Conservation (phyloP, 2,329 filamentous ascomycete species). For the Pseudogymnoascus sp. region DNA sequence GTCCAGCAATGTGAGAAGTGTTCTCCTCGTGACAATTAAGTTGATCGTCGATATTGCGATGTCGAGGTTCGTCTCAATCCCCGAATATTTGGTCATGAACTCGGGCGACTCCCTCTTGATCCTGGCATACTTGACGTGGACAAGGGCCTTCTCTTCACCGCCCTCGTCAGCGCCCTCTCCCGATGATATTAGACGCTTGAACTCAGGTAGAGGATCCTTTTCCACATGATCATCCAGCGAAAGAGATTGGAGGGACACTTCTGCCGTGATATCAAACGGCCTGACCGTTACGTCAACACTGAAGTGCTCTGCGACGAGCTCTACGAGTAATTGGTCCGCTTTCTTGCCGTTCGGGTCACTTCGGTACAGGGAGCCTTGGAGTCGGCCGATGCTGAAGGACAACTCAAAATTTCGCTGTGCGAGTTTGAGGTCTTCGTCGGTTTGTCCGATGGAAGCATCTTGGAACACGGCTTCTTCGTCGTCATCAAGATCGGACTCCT, state of each 20-base stretch:
- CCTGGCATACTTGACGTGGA: conserved; percentile 81
- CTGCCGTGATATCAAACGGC: conserved; percentile 86
- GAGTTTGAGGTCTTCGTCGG: conserved; percentile 56
- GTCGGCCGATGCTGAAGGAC: conserved; percentile 88
- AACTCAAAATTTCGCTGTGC: conserved; percentile 93
- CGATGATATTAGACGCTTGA: conserved; percentile 96
- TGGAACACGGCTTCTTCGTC: conserved; percentile 59
- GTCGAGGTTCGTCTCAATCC: conserved; percentile 87
- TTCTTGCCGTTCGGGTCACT: conserved; percentile 72
- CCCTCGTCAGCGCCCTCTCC: conserved; percentile 63
- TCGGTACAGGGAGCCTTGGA: conserved; percentile 86
- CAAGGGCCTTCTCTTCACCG: conserved; percentile 70
- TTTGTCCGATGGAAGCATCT: conserved; percentile 52
- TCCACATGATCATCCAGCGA: conserved; percentile 93
- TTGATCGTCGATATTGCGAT: conserved; percentile 93
- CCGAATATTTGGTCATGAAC: conserved; percentile 85
- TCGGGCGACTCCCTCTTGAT: conserved; percentile 89
- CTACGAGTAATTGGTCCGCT: conserved; percentile 76
- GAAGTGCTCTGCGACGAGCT: conserved; percentile 85
- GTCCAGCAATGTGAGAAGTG: conserved; percentile 83
- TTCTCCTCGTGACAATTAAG: conserved; percentile 85
- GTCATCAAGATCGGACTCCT: conserved; percentile 45
- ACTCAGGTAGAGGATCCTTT: conserved; percentile 75
- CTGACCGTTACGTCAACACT: conserved; percentile 80
- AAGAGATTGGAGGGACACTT: conserved; percentile 79